A percentile compares a stretch with the other conserved stretches of the same genome.
These are phyloP conservation scores for Chalaropsis thielavioides DNA, from an alignment of 2,329 filamentous ascomycete genomes.

Conservation along the genomic window DNA sequence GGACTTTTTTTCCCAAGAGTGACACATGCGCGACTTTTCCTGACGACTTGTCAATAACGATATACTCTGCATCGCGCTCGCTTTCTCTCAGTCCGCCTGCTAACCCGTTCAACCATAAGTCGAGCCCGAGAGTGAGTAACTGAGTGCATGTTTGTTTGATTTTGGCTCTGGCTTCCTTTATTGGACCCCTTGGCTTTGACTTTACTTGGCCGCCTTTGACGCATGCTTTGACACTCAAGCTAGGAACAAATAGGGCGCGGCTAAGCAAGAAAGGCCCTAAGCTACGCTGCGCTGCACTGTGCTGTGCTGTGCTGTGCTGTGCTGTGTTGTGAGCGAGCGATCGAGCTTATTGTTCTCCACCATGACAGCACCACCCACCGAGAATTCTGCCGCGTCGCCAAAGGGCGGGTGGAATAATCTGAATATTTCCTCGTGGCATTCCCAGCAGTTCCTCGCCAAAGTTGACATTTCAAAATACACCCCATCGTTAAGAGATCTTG, in stretches of 20 bases:
- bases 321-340: not conserved
- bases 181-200: not conserved
- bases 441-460: conserved; percentile 22
- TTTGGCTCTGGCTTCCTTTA: not conserved
- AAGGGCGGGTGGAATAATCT: not conserved
- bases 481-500: conserved; percentile 53
- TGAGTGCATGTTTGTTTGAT: not conserved
- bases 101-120: not conserved
- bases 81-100: not conserved
- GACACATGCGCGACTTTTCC: not conserved
- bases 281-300: too few relatives aligned
- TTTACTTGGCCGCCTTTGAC: not conserved
- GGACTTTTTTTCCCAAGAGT: not conserved
- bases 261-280: too few relatives aligned
- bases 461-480: conserved; percentile 45
- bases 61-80: not conserved
- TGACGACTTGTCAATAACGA: not conserved
- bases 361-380: not conserved
- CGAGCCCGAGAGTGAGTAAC: not conserved
- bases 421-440: conserved; percentile 38
- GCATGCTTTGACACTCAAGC: not conserved
- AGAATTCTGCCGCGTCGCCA: conserved; percentile 3
- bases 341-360: not conserved
- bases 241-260: not conserved
- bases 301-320: not conserved